Evolutionary conservation across 495 filamentous ascomycete genomes (phyloP), one percentile per base, ranked within the genome.

Genomic region (Aspergillus bertholletiae): DNA sequence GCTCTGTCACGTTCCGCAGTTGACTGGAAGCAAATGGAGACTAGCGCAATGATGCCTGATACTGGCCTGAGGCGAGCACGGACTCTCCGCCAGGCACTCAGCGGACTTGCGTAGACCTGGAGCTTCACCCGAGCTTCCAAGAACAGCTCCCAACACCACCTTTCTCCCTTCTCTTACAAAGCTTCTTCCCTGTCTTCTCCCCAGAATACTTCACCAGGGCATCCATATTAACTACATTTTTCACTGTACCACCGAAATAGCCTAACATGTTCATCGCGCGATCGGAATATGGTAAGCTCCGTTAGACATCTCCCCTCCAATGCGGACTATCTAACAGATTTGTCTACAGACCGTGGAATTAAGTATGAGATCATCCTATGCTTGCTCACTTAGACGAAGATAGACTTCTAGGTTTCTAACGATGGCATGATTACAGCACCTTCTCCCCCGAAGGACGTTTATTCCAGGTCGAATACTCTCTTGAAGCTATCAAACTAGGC

Each of bases 391-490:
- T 46, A 12, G 20, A 7, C n/a, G 24, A 56, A 51, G 46, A 26
- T 22, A 24, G 22, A 15, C 5, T 12, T 21, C 6, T 8, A n/a
- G 20, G 21, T n/a, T 15, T 62, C 70, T 76, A 58, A 76, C 62
- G 34, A 56, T 66, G 40, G 26, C 24, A 7, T 44, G n/a, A 35
- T 50, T 26, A 49, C 70, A 97, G 92, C 83, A 98, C 94, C 83
- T 98, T 98, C 88, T 98, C 94, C 61, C 94, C 94, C 46, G 94
- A 98, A 83, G 94, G 94, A 64, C 94, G 94, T 78, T 88, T 98
- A 73, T 98, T 98, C 85, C 94, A 98, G 82, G 94, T 98, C 77
- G 94, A 98, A 88, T 98, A 98, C 84, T 97, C 95, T 54, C 88
- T 98, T 58, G 94, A 98, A 84, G 94, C 94, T 72, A 98, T 98